Percentiles rank a stretch among this genome's conserved stretches.
phyloP scores from a whole-genome alignment of 225 moss, liverwort and hornwort species.

The Bryum argenteum region DNA sequence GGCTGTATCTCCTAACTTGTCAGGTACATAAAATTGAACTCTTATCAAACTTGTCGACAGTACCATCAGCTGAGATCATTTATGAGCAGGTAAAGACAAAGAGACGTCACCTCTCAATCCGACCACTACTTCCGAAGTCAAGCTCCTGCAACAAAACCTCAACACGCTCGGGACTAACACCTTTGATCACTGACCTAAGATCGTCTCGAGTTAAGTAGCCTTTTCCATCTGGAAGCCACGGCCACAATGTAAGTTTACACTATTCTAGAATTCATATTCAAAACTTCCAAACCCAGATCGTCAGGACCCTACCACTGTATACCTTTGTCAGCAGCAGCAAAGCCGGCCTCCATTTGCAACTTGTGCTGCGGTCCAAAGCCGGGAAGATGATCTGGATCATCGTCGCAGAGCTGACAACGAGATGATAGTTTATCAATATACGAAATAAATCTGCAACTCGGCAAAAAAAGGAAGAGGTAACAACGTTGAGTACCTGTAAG shows the following conservation, averaged over 20 bases:
- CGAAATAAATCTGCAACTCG: constrained; percentile 18
- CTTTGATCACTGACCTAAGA: constrained; percentile 60
- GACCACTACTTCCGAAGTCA: constrained; percentile 58
- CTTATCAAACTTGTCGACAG: constrained; percentile 12
- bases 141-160: constrained; percentile 64
- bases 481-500: constrained; percentile 46
- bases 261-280: constrained; percentile 1
- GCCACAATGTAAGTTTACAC: constrained; percentile 15
- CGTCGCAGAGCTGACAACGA: constrained; percentile 59
- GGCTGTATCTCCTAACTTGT: constrained; percentile 12
- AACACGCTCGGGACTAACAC: constrained; percentile 56
- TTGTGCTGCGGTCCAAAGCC: constrained; percentile 69
- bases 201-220: constrained; percentile 63
- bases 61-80: constrained; percentile 15
- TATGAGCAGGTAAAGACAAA: constrained; percentile 10
- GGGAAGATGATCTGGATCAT: constrained; percentile 68
- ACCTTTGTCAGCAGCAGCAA: constrained; percentile 75
- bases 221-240: constrained; percentile 46
- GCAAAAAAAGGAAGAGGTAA: constrained; percentile 16
- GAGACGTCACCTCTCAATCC: constrained; percentile 51
- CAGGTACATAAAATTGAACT: constrained; percentile 10
- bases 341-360: constrained; percentile 65
- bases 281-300: constrained; percentile 13
- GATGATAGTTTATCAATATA: constrained; percentile 18
- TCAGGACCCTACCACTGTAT: constrained; percentile 24